Base-by-base conservation (phyloP, 495 filamentous ascomycete genomes). In the Penicillium diatomitis region DNA sequence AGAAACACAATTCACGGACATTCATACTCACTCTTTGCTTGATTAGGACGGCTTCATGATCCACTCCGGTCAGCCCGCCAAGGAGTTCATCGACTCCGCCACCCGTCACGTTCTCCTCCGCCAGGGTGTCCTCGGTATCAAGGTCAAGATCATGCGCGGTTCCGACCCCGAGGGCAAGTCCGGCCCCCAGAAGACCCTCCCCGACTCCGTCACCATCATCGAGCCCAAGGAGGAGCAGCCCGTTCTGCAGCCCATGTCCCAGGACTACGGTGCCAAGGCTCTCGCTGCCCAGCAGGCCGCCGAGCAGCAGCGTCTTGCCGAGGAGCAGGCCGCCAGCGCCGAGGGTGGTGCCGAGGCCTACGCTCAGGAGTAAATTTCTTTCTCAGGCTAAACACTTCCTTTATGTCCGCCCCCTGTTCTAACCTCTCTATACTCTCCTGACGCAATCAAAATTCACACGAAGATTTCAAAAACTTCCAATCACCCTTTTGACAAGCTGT, bases 101-200 rank as follows among this genome's bases (percentile, higher is more conserved):
- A 96, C 90, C 61, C 91, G 92, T 61, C 92, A 98, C 87, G 92
- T 98, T 58, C 90, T 98, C 50, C 90, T 98, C 69, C 87, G 92
- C 75, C 92, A 98, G 79, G 92, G 92, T 85, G 92, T 98, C 57
- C 81, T 98, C 50, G 92, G 92, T 77, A 97, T 98, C 83, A 98
- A 98, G 82, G 92, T 98, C 69, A 98, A 98, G 90, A 98, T 98
- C 79, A 98, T 98, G 92, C 92, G 92, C 71, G 94, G 94, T 66
- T 92, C 86, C 65, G 92, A 98, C 78, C 92, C 94, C 66, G 92
- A 98, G 78, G 91, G 91, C 82, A 98, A 98, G 84, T 80, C 86
- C 64, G 94, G 94, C 57, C 89, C 91, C 54, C 84, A 87, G 73
- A 96, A 97, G 80, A 85, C 90, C 57, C 85, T 98, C 49, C 92